A percentile compares a stretch with the other conserved stretches of the same genome.
phyloP scores from a whole-genome alignment of 345 rosid genomes.

The rapeseed (Brassica napus) region Da-Ae NC_063448.1:3018001-3018500 shows the following conservation, averaged over 20 bases:
- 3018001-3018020: not conserved
- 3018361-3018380: not conserved
- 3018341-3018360: slow-evolving; percentile 44
- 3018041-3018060: not conserved
- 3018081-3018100: not conserved
- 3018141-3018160: not conserved
- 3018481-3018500: slow-evolving; percentile 74
- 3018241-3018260: slow-evolving; percentile 74
- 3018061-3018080: slow-evolving; percentile 8
- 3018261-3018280: slow-evolving; percentile 77
- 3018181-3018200: not conserved
- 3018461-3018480: slow-evolving; percentile 90
- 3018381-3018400: not conserved
- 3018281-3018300: slow-evolving; percentile 80
- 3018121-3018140: not conserved
- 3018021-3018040: not conserved
- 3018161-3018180: not conserved
- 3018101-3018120: slow-evolving; percentile 1
- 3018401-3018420: not conserved
- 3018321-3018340: slow-evolving; percentile 91
- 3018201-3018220: slow-evolving; percentile 10
- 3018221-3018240: slow-evolving; percentile 85
- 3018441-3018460: slow-evolving; percentile 88
- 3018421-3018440: slow-evolving; percentile 81
- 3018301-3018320: slow-evolving; percentile 94